Conservation (phyloP, 176 grass and related monocot genomes). For the Carex cristatella region DNA sequence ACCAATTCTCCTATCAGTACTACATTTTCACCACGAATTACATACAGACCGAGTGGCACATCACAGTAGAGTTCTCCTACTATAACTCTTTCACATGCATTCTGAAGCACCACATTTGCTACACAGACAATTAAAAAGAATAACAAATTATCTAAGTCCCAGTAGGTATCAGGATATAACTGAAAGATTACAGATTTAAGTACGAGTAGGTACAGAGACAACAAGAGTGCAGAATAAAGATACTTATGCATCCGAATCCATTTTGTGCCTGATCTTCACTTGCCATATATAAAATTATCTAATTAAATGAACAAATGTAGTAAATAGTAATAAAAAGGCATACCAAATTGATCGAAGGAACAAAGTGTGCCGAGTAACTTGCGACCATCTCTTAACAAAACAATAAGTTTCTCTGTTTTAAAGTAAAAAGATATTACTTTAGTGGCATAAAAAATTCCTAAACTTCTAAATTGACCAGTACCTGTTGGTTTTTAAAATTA, state of each 20-base stretch:
- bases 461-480: neutral
- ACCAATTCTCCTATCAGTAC: slow-evolving; percentile 99
- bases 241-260: neutral
- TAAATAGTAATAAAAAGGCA: neutral
- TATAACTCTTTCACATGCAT: slow-evolving; percentile 95
- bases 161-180: neutral
- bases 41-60: slow-evolving; percentile 88
- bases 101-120: slow-evolving; percentile 96
- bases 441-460: neutral
- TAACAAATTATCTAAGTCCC: neutral
- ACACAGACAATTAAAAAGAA: slow-evolving; percentile 27
- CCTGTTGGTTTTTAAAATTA: too few relatives aligned
- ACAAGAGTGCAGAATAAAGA: neutral
- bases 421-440: neutral
- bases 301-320: neutral
- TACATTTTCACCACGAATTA: slow-evolving; percentile 96
- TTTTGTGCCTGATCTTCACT: too few relatives aligned
- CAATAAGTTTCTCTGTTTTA: slow-evolving; percentile 77
- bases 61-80: slow-evolving; percentile 88
- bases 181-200: neutral
- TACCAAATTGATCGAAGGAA: slow-evolving; percentile 99
- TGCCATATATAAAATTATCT: neutral
- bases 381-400: slow-evolving; percentile 86
- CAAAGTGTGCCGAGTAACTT: slow-evolving; percentile 93
- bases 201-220: neutral